These are phyloP conservation scores for Piedraia hortae DNA, from an alignment of 2,329 filamentous ascomycete species.

Conservation along the genomic window DNA sequence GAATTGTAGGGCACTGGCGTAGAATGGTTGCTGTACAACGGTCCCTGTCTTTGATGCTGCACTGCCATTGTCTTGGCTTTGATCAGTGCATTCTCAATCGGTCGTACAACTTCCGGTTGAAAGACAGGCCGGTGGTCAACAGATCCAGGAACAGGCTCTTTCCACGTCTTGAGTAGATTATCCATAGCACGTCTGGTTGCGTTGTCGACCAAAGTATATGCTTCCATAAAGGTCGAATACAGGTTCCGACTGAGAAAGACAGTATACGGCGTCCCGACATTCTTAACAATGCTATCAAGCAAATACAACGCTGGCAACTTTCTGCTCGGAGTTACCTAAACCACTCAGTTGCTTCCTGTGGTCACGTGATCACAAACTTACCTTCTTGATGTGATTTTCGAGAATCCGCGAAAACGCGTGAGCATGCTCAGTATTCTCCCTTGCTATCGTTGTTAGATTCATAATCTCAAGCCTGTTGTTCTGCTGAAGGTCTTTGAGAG, in stretches of 20 bases:
- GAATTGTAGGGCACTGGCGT: constrained; percentile 35
- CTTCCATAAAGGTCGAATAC: constrained; percentile 87
- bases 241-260: constrained; percentile 79
- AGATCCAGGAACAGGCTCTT: constrained; percentile 80
- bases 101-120: constrained; percentile 54
- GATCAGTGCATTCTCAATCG: constrained; percentile 81
- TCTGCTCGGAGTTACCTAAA: constrained; percentile 56
- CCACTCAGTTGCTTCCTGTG: too few relatives aligned
- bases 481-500: constrained; percentile 66
- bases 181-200: constrained; percentile 74
- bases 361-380: constrained; percentile 32
- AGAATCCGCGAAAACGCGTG: constrained; percentile 74
- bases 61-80: constrained; percentile 42
- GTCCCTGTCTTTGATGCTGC: constrained; percentile 30
- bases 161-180: constrained; percentile 94
- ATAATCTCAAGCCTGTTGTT: constrained; percentile 91
- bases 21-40: constrained; percentile 38
- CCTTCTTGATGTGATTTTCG: constrained; percentile 80
- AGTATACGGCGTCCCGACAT: constrained; percentile 92
- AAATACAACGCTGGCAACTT: constrained; percentile 94
- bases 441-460: constrained; percentile 88
- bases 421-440: constrained; percentile 89
- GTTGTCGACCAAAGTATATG: constrained; percentile 69
- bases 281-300: constrained; percentile 93
- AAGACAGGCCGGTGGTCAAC: constrained; percentile 86